A percentile compares a stretch with the other conserved stretches of the same genome.
Evolutionary conservation across 2,329 filamentous ascomycete genomes (phyloP).

Genomic region (Talaromyces sp.): DNA sequence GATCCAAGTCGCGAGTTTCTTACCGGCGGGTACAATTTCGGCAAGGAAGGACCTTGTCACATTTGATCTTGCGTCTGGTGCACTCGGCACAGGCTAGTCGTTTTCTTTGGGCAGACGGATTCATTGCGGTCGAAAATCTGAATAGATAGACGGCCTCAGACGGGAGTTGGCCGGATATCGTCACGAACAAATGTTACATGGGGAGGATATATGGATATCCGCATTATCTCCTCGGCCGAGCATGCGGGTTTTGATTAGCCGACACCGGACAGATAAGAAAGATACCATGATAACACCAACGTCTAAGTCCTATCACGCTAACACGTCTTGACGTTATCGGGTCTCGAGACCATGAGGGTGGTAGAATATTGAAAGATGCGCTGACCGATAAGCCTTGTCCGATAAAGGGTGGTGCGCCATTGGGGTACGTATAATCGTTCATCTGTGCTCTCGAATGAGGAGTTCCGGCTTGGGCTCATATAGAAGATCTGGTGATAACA

Average conservation of each 20-base stretch:
- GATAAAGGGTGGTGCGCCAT: not conserved
- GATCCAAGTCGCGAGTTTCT: not conserved
- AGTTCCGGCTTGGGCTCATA: not conserved
- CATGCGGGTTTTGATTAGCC: not conserved
- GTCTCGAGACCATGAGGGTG: not conserved
- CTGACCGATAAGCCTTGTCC: not conserved
- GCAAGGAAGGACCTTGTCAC: conserved; percentile 42
- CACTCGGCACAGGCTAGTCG: conserved; percentile 28
- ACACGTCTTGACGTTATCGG: not conserved
- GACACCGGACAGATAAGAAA: not conserved
- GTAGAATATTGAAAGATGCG: not conserved
- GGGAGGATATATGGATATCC: not conserved
- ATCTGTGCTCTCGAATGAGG: not conserved
- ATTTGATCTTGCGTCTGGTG: conserved; percentile 32
- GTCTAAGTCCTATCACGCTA: not conserved
- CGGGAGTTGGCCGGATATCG: not conserved
- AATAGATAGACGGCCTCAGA: not conserved
- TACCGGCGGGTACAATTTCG: conserved; percentile 32
- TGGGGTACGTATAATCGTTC: not conserved
- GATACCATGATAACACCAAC: not conserved
- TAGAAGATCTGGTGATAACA: not conserved
- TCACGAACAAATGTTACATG: not conserved
- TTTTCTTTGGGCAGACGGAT: conserved; percentile 20
- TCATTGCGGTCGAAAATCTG: not conserved
- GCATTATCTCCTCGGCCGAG: not conserved